phyloP scores from a whole-genome alignment of 1,284 basidiomycete genomes.

The Marasmius fiardii region DNA sequence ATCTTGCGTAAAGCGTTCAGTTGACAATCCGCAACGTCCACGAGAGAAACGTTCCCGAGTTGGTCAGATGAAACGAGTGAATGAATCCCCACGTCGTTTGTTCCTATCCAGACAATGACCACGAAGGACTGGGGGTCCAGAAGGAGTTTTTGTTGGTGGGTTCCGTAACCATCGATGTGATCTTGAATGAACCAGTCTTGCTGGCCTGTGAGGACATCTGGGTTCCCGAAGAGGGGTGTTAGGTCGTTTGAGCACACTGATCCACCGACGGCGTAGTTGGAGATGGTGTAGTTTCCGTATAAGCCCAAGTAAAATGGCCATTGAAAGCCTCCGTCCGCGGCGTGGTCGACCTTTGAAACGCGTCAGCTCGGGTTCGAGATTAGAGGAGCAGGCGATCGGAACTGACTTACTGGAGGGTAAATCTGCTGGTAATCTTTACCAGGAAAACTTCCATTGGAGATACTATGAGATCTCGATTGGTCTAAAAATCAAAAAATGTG shows the following conservation, averaged over 20 bases:
- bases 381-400: neutral
- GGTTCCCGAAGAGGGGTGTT: conserved; percentile 10
- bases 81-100: conserved; percentile 20
- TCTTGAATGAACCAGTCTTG: conserved; percentile 20
- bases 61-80: conserved; percentile 16
- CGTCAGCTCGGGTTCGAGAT: neutral
- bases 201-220: conserved; percentile 19
- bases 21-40: conserved; percentile 17
- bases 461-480: conserved; percentile 22
- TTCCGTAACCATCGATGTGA: conserved; percentile 15
- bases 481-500: conserved; percentile 7
- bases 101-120: conserved; percentile 19
- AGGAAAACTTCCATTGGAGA: conserved; percentile 19
- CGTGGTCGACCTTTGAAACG: conserved; percentile 13
- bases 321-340: conserved; percentile 20
- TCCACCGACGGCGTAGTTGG: conserved; percentile 18
- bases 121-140: conserved; percentile 18
- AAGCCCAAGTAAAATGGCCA: conserved; percentile 21
- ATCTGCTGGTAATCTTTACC: conserved; percentile 23
- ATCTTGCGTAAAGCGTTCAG: conserved; percentile 16
- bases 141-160: conserved; percentile 15
- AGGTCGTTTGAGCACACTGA: conserved; percentile 17
- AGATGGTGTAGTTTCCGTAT: conserved; percentile 20
- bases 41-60: conserved; percentile 11
- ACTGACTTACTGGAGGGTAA: conserved; percentile 19